phyloP scores from a whole-genome alignment of 2,329 filamentous ascomycete genomes.

The Raffaelea deltoideospora region DNA sequence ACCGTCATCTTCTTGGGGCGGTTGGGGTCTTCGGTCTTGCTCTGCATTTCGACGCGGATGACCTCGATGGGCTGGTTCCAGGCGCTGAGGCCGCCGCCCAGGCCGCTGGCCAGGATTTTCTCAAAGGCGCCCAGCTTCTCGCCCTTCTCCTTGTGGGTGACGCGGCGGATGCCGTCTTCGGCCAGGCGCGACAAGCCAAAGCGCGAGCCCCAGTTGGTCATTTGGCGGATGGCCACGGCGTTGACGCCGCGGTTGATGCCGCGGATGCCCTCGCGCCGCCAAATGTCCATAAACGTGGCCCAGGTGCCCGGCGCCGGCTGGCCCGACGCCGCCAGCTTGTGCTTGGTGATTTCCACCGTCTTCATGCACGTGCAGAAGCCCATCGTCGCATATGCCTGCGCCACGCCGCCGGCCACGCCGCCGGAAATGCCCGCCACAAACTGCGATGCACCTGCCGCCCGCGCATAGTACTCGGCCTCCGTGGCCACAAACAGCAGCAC shows the following conservation, averaged over 20 bases:
- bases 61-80: constrained; percentile 99
- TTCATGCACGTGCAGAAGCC: constrained; percentile 99
- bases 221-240: constrained; percentile 94
- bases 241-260: constrained; percentile 99
- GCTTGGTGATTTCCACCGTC: constrained; percentile 98
- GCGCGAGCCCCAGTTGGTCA: constrained; percentile 97
- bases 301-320: constrained; percentile 82
- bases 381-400: constrained; percentile 98
- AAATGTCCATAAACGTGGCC: constrained; percentile 93
- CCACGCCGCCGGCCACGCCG: constrained; percentile 86
- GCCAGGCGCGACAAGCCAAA: constrained; percentile 89
- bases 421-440: constrained; percentile 81
- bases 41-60: constrained; percentile 99
- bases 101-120: constrained; percentile 73
- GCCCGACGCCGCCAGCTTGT: constrained; percentile 77
- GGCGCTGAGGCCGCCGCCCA: constrained; percentile 88
- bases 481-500: constrained; percentile 98
- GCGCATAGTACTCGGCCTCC: constrained; percentile 92
- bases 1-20: constrained; percentile 99
- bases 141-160: constrained; percentile 62
- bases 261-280: constrained; percentile 78
- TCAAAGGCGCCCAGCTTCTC: constrained; percentile 67
- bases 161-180: constrained; percentile 69
- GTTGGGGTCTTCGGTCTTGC: constrained; percentile 95
- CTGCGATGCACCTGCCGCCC: constrained; percentile 64